A percentile compares a stretch with the other conserved stretches of the same genome.
phyloP scores from a whole-genome alignment of 108 stramenopile genomes.

The Schizochytrium sp. region DNA sequence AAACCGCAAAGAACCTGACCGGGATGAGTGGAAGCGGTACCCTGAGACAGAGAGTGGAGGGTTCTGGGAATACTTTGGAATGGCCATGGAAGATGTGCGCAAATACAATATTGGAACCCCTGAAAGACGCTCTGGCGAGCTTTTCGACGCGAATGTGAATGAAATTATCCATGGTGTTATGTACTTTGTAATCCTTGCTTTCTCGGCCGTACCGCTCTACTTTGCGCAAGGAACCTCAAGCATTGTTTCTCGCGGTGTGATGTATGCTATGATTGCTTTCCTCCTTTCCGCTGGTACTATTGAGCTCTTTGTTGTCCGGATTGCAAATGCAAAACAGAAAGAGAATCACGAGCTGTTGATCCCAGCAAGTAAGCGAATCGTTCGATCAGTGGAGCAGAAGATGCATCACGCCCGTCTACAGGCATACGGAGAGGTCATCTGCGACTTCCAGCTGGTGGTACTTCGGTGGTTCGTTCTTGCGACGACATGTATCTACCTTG shows the following conservation, averaged over 20 bases:
- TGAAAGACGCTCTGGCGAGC: constrained; percentile 44
- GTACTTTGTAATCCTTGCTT: constrained; percentile 57
- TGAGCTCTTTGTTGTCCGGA: constrained; percentile 43
- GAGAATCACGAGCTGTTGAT: constrained; percentile 57
- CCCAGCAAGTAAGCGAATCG: constrained; percentile 59
- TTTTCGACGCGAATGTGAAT: constrained; percentile 8
- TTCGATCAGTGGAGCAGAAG: constrained; percentile 1
- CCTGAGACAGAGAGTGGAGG: constrained; percentile 14
- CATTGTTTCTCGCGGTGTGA: constrained; percentile 50
- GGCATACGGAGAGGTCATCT: constrained; percentile 41
- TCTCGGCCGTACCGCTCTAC: constrained; percentile 55
- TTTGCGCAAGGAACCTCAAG: constrained; percentile 48
- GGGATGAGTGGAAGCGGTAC: constrained; percentile 35
- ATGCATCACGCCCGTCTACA: constrained; percentile 33
- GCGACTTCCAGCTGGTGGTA: not conserved
- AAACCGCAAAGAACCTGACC: constrained; percentile 35
- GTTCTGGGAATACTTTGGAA: constrained; percentile 46
- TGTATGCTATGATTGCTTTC: constrained; percentile 58
- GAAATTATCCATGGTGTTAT: constrained; percentile 53
- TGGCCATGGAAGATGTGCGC: constrained; percentile 47
- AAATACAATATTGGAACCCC: not conserved
- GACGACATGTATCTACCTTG: not conserved
- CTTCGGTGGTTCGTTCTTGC: constrained; percentile 58
- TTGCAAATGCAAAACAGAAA: constrained; percentile 36
- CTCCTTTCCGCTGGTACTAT: constrained; percentile 48